phyloP scores from a whole-genome alignment of 208 protist species.

The Phytomonas sp. region DNA sequence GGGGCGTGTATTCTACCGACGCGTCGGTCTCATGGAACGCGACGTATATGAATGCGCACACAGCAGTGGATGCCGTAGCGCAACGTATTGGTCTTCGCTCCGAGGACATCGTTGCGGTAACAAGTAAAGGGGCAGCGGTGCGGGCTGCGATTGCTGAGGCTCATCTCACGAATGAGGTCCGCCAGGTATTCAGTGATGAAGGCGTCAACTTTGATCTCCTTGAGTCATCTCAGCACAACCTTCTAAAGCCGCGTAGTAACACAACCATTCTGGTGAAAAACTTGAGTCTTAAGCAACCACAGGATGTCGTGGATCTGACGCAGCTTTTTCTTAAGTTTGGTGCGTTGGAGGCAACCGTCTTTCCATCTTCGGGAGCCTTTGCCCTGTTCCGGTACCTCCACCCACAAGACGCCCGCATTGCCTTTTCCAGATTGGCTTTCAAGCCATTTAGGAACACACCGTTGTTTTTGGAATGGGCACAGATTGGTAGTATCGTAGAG shows the following conservation, averaged over 20 bases:
- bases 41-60: conserved; percentile 76
- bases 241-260: conserved; percentile 65
- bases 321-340: conserved; percentile 69
- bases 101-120: conserved; percentile 50
- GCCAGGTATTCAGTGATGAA: conserved; percentile 65
- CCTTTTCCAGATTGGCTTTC: conserved; percentile 94
- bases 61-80: conserved; percentile 65
- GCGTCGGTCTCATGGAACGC: conserved; percentile 52
- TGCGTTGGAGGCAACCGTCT: conserved; percentile 55
- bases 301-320: conserved; percentile 48
- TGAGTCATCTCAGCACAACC: conserved; percentile 42
- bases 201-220: conserved; percentile 68
- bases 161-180: conserved; percentile 68
- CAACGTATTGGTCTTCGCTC: conserved; percentile 50
- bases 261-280: conserved; percentile 84
- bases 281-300: conserved; percentile 31
- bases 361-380: conserved; percentile 51
- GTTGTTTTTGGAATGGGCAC: conserved; percentile 98
- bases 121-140: conserved; percentile 81
- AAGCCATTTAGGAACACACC: conserved; percentile 89
- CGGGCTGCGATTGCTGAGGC: conserved; percentile 81
- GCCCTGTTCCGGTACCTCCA: conserved; percentile 73
- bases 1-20: background rate
- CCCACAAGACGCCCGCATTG: conserved; percentile 79
- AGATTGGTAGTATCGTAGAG: conserved; percentile 76